These are phyloP conservation scores for Nothophytophthora sp. DNA, from an alignment of 352 stramenopile genomes.

Conservation along the genomic window DNA sequence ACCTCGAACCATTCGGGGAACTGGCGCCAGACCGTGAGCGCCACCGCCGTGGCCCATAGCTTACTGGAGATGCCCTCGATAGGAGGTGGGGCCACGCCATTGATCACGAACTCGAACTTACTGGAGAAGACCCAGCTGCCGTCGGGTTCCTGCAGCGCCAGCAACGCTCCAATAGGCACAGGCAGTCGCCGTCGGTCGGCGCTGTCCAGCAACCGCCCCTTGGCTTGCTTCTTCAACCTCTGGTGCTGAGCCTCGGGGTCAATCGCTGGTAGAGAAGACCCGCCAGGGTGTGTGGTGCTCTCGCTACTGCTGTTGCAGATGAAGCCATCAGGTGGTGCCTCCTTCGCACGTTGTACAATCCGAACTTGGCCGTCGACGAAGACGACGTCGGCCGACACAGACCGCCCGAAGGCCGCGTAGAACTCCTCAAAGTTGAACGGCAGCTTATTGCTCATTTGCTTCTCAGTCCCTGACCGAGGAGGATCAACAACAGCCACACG, in stretches of 20 bases:
- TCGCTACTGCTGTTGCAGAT: background rate
- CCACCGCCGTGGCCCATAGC: conserved; percentile 64
- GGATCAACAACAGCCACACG: background rate
- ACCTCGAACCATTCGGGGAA: conserved; percentile 58
- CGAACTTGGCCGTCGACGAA: conserved; percentile 42
- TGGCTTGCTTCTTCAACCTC: conserved; percentile 14
- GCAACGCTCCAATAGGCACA: conserved; percentile 38
- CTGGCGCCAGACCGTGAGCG: conserved; percentile 53
- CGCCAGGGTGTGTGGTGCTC: background rate
- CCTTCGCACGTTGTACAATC: conserved; percentile 27
- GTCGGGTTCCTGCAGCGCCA: conserved; percentile 53
- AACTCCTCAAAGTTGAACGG: conserved; percentile 66
- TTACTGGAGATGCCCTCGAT: conserved; percentile 49
- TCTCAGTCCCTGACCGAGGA: too few species aligned
- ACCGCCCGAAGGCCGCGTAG: conserved; percentile 65
- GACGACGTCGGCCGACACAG: conserved; percentile 41
- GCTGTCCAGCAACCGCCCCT: conserved; percentile 29
- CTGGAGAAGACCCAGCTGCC: conserved; percentile 66
- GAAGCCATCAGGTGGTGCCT: background rate
- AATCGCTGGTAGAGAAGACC: background rate
- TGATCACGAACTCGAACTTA: conserved; percentile 57
- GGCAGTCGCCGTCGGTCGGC: conserved; percentile 33
- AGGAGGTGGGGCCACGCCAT: conserved; percentile 40
- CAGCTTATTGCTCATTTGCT: conserved; percentile 12
- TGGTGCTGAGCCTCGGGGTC: conserved; percentile 4